Base-by-base conservation (phyloP, 768 basidiomycete genomes). In the Lentinula lateritia region DNA sequence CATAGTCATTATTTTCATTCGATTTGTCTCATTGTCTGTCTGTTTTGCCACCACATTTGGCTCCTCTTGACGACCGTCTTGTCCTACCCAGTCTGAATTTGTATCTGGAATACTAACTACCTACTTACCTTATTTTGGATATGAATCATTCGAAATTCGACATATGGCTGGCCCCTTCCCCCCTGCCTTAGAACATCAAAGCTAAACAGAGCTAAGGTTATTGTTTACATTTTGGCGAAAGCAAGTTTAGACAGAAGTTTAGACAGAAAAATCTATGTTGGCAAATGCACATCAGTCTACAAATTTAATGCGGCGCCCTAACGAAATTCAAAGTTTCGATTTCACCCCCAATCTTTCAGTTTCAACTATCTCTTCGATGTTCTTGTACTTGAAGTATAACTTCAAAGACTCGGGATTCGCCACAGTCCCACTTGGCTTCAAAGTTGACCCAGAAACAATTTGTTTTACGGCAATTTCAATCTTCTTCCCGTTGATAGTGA, bases 381-480 rank as follows among this genome's bases (percentile, higher is more conserved):
- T 77, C 28, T 79, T 76, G 66, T 80, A 88, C 69, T 81, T 84
- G 71, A 88, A 86, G 64, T 88, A 90, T 15, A 84, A 70, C 61
- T 86, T 70, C 50, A 89, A 75, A 0, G 84, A 82, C 57, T 87
- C 85, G 0, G 88, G 88, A 67, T 90, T 90, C 6, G 87, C 86
- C 18, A 90, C 87, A 2, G 88, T 90, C 18, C 88, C 88, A 63
- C 88, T 90, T 3, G 88, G 87, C 65, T 83, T 78, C 46, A 60
- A 41, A n/a, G 12, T 60, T 32, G 77, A 75, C 1, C 88, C 88
- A n/a, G 87, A 89, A 45, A 90, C 78, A 60, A 90, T 87, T 66
- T 89, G 87, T 70, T 90, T 90, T 54, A 90, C 85, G 2, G 86
- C 88, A 34, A 90, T 89, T 72, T 90, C 89, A 46, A 90, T 88